A percentile compares a stretch with the other conserved stretches of the same genome.
phyloP scores from a whole-genome alignment of 2,329 filamentous ascomycete species.

The Didymella lethalis region DNA sequence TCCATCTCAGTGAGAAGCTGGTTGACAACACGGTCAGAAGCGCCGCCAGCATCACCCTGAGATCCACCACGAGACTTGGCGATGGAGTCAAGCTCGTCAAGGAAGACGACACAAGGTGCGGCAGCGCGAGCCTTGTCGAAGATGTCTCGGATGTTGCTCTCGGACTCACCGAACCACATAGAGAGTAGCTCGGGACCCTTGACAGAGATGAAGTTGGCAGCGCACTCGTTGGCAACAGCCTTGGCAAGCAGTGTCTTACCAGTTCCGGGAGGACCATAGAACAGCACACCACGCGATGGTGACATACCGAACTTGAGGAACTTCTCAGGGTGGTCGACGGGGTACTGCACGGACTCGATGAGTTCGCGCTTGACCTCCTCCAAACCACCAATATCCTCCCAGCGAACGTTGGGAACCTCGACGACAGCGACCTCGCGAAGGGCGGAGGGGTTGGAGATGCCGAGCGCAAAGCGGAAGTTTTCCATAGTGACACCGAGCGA shows the following conservation, averaged over 20 bases:
- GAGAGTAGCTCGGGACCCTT: constrained; percentile 98
- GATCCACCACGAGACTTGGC: constrained; percentile 99
- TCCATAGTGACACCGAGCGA: constrained; percentile 99
- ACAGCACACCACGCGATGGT: constrained; percentile 96
- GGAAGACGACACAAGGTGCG: constrained; percentile 97
- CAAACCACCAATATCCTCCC: constrained; percentile 99
- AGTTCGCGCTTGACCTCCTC: constrained; percentile 99
- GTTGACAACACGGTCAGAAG: constrained; percentile 99
- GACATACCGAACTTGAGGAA: constrained; percentile 99
- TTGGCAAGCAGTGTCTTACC: constrained; percentile 99
- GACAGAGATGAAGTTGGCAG: constrained; percentile 99
- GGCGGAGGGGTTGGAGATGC: constrained; percentile 97
- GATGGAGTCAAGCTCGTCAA: constrained; percentile 98
- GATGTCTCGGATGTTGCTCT: constrained; percentile 99
- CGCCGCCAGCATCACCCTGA: constrained; percentile 93
- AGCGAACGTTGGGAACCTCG: constrained; percentile 98
- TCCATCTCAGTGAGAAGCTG: constrained; percentile 99
- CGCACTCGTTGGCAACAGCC: constrained; percentile 98
- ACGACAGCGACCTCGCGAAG: constrained; percentile 98
- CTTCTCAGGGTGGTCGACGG: constrained; percentile 98
- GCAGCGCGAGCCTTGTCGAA: constrained; percentile 99
- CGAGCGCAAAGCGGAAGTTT: constrained; percentile 98
- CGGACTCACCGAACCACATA: constrained; percentile 99
- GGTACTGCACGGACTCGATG: constrained; percentile 98
- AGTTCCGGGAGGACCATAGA: constrained; percentile 98